Evolutionary conservation across 176 grass and related monocot species (phyloP).

Genomic region (Oryza rufipogon): DNA sequence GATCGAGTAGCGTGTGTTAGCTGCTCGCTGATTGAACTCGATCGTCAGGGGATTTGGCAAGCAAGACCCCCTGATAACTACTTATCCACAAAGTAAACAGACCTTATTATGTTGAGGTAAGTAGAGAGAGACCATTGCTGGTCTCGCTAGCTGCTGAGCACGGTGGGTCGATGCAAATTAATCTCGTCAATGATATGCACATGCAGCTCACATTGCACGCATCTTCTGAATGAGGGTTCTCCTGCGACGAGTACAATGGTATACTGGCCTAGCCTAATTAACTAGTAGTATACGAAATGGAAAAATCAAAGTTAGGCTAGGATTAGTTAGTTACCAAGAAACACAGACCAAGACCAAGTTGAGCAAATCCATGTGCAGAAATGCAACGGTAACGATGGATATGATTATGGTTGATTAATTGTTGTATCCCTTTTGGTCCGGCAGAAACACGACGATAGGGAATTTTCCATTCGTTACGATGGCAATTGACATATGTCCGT

Average conservation of each 20-base stretch:
- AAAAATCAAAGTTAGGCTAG: no score
- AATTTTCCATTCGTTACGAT: neutral
- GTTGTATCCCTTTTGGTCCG: neutral
- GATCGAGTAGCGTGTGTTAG: neutral
- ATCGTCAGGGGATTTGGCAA: neutral
- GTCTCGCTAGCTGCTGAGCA: neutral
- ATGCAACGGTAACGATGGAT: neutral
- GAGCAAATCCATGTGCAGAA: conserved; percentile 6
- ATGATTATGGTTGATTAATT: neutral
- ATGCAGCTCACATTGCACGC: no score
- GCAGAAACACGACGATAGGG: conserved; percentile 21
- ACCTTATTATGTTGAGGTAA: neutral
- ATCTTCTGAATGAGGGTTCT: no score
- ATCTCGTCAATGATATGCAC: neutral
- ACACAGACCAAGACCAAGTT: neutral
- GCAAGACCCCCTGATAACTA: neutral
- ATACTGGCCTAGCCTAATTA: no score
- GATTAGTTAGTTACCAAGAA: conserved; percentile 9
- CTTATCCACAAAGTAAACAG: neutral
- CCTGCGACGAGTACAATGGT: no score
- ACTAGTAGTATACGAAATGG: no score
- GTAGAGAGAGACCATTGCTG: neutral
- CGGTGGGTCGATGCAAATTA: neutral
- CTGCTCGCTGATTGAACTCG: neutral
- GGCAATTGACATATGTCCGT: neutral